Conservation (phyloP, 2,329 filamentous ascomycete species). For the Echinosphaeria canescens region DNA sequence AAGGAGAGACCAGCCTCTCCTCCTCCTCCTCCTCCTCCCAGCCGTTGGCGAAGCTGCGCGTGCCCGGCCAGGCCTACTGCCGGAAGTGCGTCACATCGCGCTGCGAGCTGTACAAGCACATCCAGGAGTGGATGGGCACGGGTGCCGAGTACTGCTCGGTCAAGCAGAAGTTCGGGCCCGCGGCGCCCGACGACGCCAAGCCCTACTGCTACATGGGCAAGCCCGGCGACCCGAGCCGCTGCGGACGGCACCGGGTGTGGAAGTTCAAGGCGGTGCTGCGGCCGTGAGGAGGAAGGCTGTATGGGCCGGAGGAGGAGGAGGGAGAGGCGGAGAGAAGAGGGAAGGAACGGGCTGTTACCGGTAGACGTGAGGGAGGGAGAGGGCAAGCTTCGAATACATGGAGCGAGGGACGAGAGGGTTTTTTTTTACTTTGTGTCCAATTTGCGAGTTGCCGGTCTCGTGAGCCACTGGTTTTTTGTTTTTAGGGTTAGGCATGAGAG, state of each 20-base stretch:
- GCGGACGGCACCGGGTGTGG: constrained; percentile 27
- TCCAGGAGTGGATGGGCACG: constrained; percentile 34
- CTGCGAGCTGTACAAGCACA: constrained; percentile 41
- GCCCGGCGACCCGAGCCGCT: constrained; percentile 32
- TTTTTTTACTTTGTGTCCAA: no score
- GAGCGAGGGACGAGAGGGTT: no score
- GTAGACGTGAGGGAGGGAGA: no score
- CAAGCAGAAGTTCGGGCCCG: constrained; percentile 29
- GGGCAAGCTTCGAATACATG: no score
- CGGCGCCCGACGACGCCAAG: constrained; percentile 21
- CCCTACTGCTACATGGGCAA: constrained; percentile 35
- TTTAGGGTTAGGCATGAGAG: no score
- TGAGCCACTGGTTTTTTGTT: no score
- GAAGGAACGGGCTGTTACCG: no score
- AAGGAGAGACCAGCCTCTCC: no score
- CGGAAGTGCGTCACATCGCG: constrained; percentile 36
- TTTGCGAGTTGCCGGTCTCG: no score
- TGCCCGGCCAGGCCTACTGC: constrained; percentile 37
- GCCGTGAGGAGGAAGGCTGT: no score
- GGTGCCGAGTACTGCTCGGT: constrained; percentile 37
- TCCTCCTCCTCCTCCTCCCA: not conserved
- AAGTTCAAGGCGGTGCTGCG: constrained; percentile 7
- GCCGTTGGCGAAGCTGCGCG: constrained; percentile 22
- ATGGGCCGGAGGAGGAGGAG: no score
- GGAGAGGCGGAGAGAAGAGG: no score